Percentiles rank a stretch among this genome's conserved stretches.
These are phyloP conservation scores for Elsinoe perseae DNA, from an alignment of 2,329 filamentous ascomycete species.

Conservation along the genomic window DNA sequence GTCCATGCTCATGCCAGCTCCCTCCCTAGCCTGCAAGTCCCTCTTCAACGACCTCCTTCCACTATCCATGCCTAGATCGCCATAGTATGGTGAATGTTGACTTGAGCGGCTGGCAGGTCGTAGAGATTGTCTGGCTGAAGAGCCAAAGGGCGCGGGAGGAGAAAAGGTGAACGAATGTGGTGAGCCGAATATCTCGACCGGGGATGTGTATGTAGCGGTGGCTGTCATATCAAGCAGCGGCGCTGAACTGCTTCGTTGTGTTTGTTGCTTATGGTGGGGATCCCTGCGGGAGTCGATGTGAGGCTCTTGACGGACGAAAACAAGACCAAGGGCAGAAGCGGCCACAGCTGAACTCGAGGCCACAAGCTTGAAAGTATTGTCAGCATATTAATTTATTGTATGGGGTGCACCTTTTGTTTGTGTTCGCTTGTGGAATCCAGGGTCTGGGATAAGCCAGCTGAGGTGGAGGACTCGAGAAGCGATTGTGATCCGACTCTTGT, in stretches of 20 bases:
- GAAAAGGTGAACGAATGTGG: slow-evolving; percentile 16
- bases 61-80: slow-evolving; percentile 14
- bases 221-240: slow-evolving; percentile 19
- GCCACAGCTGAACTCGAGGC: slow-evolving; percentile 54
- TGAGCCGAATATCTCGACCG: slow-evolving; percentile 19
- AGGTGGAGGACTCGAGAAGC: background rate
- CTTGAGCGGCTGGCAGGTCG: slow-evolving; percentile 16
- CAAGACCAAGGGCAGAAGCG: slow-evolving; percentile 52
- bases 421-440: background rate
- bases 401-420: background rate
- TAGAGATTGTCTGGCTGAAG: slow-evolving; percentile 17
- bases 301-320: slow-evolving; percentile 46
- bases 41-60: slow-evolving; percentile 18
- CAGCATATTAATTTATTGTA: slow-evolving; percentile 14
- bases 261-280: background rate
- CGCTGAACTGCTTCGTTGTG: slow-evolving; percentile 11
- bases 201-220: slow-evolving; percentile 20
- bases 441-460: slow-evolving; percentile 6
- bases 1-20: slow-evolving; percentile 13
- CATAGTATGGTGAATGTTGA: slow-evolving; percentile 15
- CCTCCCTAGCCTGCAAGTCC: slow-evolving; percentile 9
- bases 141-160: slow-evolving; percentile 17
- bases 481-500: background rate
- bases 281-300: slow-evolving; percentile 2
- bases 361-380: slow-evolving; percentile 46